phyloP scores from a whole-genome alignment of 805 yeast species.

The Candida vaughaniae region DNA sequence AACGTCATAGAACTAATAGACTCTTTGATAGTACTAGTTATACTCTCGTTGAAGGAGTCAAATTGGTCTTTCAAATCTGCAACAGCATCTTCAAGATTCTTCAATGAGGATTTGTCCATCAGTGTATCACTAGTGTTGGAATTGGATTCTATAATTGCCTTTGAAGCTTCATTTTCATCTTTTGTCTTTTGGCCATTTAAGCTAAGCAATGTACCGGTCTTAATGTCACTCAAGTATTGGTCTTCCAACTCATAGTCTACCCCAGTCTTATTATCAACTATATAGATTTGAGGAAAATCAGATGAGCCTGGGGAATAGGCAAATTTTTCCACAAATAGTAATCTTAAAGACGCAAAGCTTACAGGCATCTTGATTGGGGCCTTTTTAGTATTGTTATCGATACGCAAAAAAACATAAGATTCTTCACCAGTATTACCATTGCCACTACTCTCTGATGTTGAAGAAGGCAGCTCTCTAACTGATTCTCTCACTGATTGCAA shows the following conservation, averaged over 20 bases:
- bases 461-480: slow-evolving; percentile 3
- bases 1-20: slow-evolving; percentile 5
- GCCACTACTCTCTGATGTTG: neutral
- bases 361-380: slow-evolving; percentile 45
- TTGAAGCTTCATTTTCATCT: neutral
- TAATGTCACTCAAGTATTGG: slow-evolving; percentile 47
- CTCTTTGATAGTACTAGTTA: slow-evolving; percentile 9
- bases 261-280: slow-evolving; percentile 57
- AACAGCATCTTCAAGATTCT: slow-evolving; percentile 6
- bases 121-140: neutral
- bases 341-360: slow-evolving; percentile 54
- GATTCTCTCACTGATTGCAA: slow-evolving; percentile 9
- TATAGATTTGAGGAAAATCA: slow-evolving; percentile 74
- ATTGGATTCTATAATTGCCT: neutral
- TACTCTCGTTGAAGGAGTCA: slow-evolving; percentile 5
- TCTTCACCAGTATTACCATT: slow-evolving; percentile 1
- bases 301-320: slow-evolving; percentile 75
- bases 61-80: slow-evolving; percentile 8
- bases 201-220: slow-evolving; percentile 54
- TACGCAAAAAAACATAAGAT: slow-evolving; percentile 44
- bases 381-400: slow-evolving; percentile 56
- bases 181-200: slow-evolving; percentile 10
- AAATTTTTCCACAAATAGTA: slow-evolving; percentile 82
- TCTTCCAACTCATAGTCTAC: slow-evolving; percentile 84
- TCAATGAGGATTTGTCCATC: neutral